Conservation (phyloP, 345 rosid species). For the Brassica nigra region DNA sequence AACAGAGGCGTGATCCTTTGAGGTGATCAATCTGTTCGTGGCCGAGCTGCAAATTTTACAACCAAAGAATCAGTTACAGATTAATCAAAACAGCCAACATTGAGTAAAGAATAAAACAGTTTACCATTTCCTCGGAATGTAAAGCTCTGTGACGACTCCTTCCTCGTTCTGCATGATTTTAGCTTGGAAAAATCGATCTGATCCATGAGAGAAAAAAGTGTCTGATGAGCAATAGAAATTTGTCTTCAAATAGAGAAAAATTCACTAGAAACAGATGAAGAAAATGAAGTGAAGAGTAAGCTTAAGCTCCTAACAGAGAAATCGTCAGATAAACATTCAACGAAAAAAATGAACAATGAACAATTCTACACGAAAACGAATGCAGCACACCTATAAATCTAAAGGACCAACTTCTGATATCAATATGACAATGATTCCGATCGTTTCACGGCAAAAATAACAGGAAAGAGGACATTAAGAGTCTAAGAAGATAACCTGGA, state of each 20-base stretch:
- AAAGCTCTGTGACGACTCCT: conserved; percentile 80
- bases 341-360: background rate
- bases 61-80: background rate
- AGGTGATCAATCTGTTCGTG: conserved; percentile 69
- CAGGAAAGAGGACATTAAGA: background rate
- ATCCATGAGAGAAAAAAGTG: background rate
- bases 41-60: conserved; percentile 54
- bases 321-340: no score
- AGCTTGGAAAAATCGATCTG: conserved; percentile 9
- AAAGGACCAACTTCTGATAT: background rate
- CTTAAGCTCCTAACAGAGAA: background rate
- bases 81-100: background rate
- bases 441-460: background rate
- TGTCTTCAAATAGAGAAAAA: background rate
- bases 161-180: conserved; percentile 88
- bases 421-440: background rate
- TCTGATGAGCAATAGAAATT: background rate
- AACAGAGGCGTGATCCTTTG: conserved; percentile 73
- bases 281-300: background rate
- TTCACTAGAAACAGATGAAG: background rate
- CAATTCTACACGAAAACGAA: background rate
- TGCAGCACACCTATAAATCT: background rate
- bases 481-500: conserved; percentile 13
- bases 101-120: background rate
- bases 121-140: conserved; percentile 94